Conservation (phyloP, 2,329 filamentous ascomycete species). For the Hypoxylon sp. region DNA sequence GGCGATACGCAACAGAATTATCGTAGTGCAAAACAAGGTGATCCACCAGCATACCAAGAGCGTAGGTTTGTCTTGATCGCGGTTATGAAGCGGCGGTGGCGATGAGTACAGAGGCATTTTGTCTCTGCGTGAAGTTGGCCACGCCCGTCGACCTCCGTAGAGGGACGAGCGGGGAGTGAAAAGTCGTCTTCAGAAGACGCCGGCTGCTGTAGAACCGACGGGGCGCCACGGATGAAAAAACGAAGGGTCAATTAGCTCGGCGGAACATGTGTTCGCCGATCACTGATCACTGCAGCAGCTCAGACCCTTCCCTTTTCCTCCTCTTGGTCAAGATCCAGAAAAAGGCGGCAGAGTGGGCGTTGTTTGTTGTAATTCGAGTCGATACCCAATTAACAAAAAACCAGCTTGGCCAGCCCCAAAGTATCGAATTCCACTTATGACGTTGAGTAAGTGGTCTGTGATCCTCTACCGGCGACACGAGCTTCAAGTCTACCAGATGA, state of each 20-base stretch:
- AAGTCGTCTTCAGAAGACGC: conserved; percentile 47
- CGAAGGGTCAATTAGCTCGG: conserved; percentile 24
- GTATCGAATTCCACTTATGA: conserved; percentile 42
- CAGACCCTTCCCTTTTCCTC: conserved; percentile 29
- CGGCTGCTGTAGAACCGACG: conserved; percentile 38
- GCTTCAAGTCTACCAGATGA: conserved; percentile 48
- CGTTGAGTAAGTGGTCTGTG: conserved; percentile 47
- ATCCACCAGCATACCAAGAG: conserved; percentile 97
- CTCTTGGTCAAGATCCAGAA: conserved; percentile 34
- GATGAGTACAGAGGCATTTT: conserved; percentile 72
- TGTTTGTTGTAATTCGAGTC: conserved; percentile 29
- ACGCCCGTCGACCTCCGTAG: conserved; percentile 72
- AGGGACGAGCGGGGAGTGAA: conserved; percentile 69
- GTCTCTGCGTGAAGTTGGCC: conserved; percentile 55
- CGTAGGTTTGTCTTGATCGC: conserved; percentile 83
- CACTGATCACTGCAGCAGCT: conserved; percentile 17
- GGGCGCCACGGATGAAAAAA: conserved; percentile 32
- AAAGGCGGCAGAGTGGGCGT: conserved; percentile 22
- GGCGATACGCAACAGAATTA: conserved; percentile 85
- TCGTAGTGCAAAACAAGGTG: conserved; percentile 83
- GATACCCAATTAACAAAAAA: conserved; percentile 30
- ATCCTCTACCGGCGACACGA: conserved; percentile 46
- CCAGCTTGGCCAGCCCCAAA: conserved; percentile 17
- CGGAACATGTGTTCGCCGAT: conserved; percentile 36
- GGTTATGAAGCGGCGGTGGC: conserved; percentile 64